phyloP scores from a whole-genome alignment of 2,329 filamentous ascomycete genomes.

The Paecilomyces formosus region DNA sequence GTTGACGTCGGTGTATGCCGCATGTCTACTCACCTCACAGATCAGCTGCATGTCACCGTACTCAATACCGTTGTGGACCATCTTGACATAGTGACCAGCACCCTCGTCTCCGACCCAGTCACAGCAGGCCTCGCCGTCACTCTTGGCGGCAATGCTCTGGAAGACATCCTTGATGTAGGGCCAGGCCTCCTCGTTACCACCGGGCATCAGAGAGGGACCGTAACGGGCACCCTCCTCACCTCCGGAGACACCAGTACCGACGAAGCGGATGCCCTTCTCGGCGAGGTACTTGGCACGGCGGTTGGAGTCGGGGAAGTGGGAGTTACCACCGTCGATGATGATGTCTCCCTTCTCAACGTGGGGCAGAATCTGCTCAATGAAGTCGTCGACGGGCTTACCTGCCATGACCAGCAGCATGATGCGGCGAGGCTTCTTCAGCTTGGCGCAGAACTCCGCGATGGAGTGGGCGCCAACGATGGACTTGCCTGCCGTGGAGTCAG shows the following conservation, averaged over 20 bases:
- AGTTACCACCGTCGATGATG: conserved; percentile 99
- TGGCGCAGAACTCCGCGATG: conserved; percentile 87
- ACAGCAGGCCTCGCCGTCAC: conserved; percentile 93
- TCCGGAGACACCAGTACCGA: conserved; percentile 95
- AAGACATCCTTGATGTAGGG: conserved; percentile 98
- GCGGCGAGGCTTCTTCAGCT: conserved; percentile 94
- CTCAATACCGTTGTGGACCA: conserved; percentile 99
- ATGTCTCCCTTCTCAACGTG: conserved; percentile 77
- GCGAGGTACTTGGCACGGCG: conserved; percentile 85
- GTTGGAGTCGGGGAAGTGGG: conserved; percentile 98
- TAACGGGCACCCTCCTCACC: conserved; percentile 99
- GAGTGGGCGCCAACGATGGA: conserved; percentile 88
- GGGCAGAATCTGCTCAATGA: conserved; percentile 90
- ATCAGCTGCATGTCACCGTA: conserved; percentile 99
- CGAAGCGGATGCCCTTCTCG: conserved; percentile 85
- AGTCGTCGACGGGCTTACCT: conserved; percentile 94
- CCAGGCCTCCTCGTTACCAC: conserved; percentile 97
- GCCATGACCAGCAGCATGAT: conserved; percentile 99
- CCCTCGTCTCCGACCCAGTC: conserved; percentile 99
- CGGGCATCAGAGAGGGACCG: conserved; percentile 96
- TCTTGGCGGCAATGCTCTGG: conserved; percentile 96
- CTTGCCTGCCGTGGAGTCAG: conserved; percentile 56
- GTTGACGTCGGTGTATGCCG: neutral
- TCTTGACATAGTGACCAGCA: conserved; percentile 99
- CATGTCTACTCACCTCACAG: conserved; percentile 65